These are phyloP conservation scores for Diplotaxis tenuifolia DNA, from an alignment of 345 rosid species.

Conservation along the genomic window DNA sequence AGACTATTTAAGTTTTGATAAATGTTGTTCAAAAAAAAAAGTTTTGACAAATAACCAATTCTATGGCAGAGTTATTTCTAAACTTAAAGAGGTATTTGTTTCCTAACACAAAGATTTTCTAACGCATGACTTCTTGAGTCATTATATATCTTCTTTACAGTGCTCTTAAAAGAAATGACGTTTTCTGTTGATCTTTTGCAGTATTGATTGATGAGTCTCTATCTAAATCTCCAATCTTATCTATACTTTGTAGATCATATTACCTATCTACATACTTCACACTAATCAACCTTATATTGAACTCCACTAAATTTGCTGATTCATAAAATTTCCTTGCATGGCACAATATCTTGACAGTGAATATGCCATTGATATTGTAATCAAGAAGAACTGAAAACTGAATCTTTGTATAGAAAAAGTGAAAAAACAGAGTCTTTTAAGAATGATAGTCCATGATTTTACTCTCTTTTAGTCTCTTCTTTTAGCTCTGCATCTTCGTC, in stretches of 20 bases:
- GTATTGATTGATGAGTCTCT: too few relatives aligned
- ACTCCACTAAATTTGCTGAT: not conserved
- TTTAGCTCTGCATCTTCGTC: conserved; percentile 38
- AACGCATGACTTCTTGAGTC: not conserved
- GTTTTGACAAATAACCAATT: too few relatives aligned
- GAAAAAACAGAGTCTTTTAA: not conserved
- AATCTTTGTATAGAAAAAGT: not conserved
- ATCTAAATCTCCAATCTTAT: not conserved
- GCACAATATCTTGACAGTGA: not conserved
- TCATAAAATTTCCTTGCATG: not conserved
- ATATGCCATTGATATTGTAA: not conserved
- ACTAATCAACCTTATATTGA: not conserved
- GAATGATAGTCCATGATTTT: too few relatives aligned
- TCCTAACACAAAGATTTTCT: too few relatives aligned
- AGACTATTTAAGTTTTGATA: too few relatives aligned
- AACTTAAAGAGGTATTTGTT: not conserved
- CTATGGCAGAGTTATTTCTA: not conserved
- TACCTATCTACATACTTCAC: not conserved
- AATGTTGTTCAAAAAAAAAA: too few relatives aligned
- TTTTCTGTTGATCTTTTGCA: not conserved
- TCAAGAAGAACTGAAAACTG: not conserved
- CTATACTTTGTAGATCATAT: not conserved
- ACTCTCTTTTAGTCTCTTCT: too few relatives aligned
- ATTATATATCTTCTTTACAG: too few relatives aligned
- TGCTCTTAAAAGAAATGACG: not conserved